Evolutionary conservation across 305 asterid genomes (phyloP), one percentile per base, ranked within the genome.

Genomic region (Solanum chacoense): DNA sequence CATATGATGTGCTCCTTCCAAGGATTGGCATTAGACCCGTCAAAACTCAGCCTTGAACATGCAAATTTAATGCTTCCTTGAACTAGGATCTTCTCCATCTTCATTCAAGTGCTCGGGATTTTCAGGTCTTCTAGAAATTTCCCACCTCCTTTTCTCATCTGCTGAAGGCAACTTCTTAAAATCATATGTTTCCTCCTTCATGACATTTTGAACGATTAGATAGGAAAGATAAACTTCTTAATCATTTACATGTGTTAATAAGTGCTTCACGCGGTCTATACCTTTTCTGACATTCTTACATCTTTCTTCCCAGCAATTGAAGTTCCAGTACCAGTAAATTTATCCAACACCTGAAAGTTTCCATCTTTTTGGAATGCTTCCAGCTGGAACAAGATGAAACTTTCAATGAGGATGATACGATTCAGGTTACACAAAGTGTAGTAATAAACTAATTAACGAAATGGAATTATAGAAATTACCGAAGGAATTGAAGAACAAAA

Each of bases 361-460:
- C 99, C 98, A 40, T 94, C 94, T 87, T 90, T 91, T 24, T 93
- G 91, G 90, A 94, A 95, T 90, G 93, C 94, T 90, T 95, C 99
- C 78, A 97, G 92, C 99, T 97, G 97, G 90, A 84, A 84, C 92
- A 93, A 89, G 84, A 85, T 11, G 74, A 88, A 50, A 45, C 73
- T 90, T 42, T 79, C 71, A 80, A 85, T 90, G 89, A 92, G 88
- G 84, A 78, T 40, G 63, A 24, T 24, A 78, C 35, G 1, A 26
- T 80, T 80, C 67, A 1, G 36, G 67, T 13, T 40, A 40, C 36
- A 40, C 85, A 79, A 24, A 80, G 26, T 4, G 1, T 4, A 80
- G 7, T 7, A 26, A 79, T 26, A 79, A 38, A 79, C 35, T 38
- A 79, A 24, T 13, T 79, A 79, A 80, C 40, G 32, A 40, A 40